Conservation (phyloP, 2,329 filamentous ascomycete species). For the Arthroderma sp. region DNA sequence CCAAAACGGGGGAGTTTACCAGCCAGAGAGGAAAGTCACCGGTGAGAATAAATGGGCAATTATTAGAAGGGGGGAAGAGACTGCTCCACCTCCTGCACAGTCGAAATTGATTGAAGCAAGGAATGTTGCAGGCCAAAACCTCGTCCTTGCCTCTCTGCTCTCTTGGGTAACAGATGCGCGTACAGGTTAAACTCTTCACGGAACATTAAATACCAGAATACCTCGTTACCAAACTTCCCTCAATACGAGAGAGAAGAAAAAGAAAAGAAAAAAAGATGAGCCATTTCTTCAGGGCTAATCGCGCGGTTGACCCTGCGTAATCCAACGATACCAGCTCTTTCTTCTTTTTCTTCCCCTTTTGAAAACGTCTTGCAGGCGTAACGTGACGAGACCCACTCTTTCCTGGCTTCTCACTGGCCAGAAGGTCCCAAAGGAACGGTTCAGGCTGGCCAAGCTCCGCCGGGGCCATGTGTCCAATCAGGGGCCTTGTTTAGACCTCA, state of each 20-base stretch:
- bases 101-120: neutral
- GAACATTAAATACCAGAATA: neutral
- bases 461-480: constrained; percentile 10
- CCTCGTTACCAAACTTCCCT: neutral
- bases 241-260: neutral
- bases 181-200: neutral
- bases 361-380: neutral
- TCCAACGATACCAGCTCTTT: neutral
- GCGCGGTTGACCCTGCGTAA: constrained; percentile 6
- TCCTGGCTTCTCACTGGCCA: constrained; percentile 6
- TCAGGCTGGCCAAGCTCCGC: constrained; percentile 10
- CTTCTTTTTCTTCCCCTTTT: neutral
- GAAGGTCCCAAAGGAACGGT: constrained; percentile 10
- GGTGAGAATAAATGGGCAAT: too few species aligned
- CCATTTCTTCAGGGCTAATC: constrained; percentile 5
- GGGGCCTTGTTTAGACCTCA: constrained; percentile 1
- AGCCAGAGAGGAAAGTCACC: too few species aligned
- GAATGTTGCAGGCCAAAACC: neutral
- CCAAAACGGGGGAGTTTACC: too few species aligned
- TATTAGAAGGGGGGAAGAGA: too few species aligned
- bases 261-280: neutral
- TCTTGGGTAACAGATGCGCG: neutral
- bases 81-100: too few species aligned
- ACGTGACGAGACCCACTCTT: neutral
- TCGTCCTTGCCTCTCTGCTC: neutral